Conservation (phyloP, 257 asterid genomes). For the Solanum pinnatisectum region DNA sequence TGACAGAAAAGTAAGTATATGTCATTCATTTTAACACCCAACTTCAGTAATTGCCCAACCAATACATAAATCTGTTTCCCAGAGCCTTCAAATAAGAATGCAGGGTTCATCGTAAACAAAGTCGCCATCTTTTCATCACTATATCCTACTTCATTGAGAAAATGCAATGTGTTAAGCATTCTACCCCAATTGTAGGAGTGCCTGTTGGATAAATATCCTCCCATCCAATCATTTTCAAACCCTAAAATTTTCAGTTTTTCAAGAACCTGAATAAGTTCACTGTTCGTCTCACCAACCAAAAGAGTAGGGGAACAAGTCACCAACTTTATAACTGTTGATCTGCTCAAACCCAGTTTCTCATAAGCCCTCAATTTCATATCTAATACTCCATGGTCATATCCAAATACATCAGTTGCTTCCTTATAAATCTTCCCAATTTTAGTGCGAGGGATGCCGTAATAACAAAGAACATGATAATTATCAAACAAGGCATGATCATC, state of each 20-base stretch:
- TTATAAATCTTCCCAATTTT: slow-evolving; percentile 69
- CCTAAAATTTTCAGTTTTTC: slow-evolving; percentile 42
- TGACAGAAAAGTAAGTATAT: slow-evolving; percentile 32
- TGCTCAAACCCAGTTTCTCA: slow-evolving; percentile 56
- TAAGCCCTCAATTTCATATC: slow-evolving; percentile 41
- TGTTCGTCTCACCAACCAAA: slow-evolving; percentile 44
- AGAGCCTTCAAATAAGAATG: slow-evolving; percentile 59
- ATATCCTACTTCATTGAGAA: slow-evolving; percentile 64
- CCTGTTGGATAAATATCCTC: slow-evolving; percentile 42
- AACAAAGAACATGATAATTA: slow-evolving; percentile 58
- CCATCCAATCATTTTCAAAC: slow-evolving; percentile 53
- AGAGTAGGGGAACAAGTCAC: slow-evolving; percentile 58
- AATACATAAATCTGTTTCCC: slow-evolving; percentile 58
- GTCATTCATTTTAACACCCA: slow-evolving; percentile 50
- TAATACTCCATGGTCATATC: slow-evolving; percentile 37
- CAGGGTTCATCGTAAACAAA: slow-evolving; percentile 40
- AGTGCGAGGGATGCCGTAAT: slow-evolving; percentile 65
- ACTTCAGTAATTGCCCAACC: slow-evolving; percentile 56
- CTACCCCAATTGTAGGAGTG: slow-evolving; percentile 53
- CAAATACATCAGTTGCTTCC: slow-evolving; percentile 53
- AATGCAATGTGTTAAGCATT: slow-evolving; percentile 37
- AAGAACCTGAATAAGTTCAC: slow-evolving; percentile 38
- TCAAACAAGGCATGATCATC: slow-evolving; percentile 59
- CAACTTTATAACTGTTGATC: slow-evolving; percentile 50
- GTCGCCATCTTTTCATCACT: slow-evolving; percentile 30